These are phyloP conservation scores for Phytopythium helicoides DNA, from an alignment of 352 stramenopile species.

Conservation along the genomic window DNA sequence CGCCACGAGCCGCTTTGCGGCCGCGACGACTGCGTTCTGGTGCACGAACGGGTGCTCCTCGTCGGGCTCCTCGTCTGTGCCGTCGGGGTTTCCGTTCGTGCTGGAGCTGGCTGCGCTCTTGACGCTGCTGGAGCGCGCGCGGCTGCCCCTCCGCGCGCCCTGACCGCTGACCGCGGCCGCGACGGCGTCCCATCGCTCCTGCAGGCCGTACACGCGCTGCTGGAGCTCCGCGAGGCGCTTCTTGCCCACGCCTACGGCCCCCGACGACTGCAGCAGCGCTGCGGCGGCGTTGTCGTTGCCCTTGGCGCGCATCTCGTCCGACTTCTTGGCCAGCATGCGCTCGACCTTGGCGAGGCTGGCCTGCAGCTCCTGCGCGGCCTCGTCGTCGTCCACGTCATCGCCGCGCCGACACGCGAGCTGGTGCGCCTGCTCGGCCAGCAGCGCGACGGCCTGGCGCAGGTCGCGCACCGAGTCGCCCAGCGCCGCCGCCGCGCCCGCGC, in stretches of 20 bases:
- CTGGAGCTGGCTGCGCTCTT: background rate
- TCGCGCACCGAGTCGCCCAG: conserved; percentile 50
- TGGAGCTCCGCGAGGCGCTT: conserved; percentile 44
- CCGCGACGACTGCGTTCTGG: conserved; percentile 8
- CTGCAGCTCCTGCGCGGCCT: conserved; percentile 31
- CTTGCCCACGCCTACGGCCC: conserved; percentile 31
- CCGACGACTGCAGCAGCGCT: conserved; percentile 54
- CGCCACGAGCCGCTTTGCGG: conserved; percentile 17
- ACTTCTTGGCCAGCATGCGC: conserved; percentile 64
- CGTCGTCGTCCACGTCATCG: conserved; percentile 21
- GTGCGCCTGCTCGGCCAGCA: conserved; percentile 59
- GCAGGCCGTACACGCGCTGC: conserved; percentile 40
- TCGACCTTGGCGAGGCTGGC: conserved; percentile 39
- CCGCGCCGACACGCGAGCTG: conserved; percentile 26
- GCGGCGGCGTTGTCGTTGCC: conserved; percentile 52
- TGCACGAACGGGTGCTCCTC: conserved; percentile 9
- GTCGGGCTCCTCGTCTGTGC: background rate
- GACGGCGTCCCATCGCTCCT: conserved; percentile 24
- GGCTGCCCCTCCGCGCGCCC: background rate
- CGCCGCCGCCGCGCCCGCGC: conserved; percentile 39
- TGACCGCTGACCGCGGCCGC: conserved; percentile 2
- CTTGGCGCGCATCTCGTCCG: conserved; percentile 73
- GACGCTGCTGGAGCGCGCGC: conserved; percentile 4
- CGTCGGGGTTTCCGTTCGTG: background rate
- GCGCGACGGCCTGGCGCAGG: conserved; percentile 44